These are phyloP conservation scores for Botrytis tulipae DNA, from an alignment of 2,329 filamentous ascomycete genomes.

Conservation along the genomic window DNA sequence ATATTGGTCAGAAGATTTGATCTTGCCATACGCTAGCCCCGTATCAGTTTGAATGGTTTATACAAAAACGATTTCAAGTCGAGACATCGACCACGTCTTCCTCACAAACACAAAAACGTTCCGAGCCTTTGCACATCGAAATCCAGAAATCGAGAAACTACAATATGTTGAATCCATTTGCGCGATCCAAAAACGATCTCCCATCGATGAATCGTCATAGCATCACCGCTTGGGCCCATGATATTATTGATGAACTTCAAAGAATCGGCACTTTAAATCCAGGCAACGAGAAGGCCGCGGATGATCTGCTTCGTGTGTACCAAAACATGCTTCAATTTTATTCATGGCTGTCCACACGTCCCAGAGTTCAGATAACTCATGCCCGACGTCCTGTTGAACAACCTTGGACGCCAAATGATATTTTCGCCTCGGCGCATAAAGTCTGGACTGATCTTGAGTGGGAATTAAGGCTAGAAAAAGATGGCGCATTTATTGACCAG, in stretches of 20 bases:
- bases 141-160: not conserved
- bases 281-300: not conserved
- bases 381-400: too few species aligned
- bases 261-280: not conserved
- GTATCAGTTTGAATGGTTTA: not conserved
- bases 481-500: not conserved
- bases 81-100: not conserved
- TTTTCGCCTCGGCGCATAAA: not conserved
- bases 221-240: slow-evolving; percentile 4
- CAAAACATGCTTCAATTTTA: not conserved
- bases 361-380: not conserved
- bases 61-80: not conserved
- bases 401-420: not conserved
- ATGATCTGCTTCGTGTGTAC: not conserved
- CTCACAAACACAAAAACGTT: not conserved
- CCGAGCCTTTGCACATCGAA: not conserved
- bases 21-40: not conserved
- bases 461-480: not conserved
- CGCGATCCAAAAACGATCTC: not conserved
- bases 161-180: not conserved
- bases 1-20: not conserved
- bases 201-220: not conserved
- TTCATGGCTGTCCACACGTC: not conserved
- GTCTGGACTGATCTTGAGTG: slow-evolving; percentile 8
- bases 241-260: not conserved